Evolutionary conservation across 2,329 filamentous ascomycete genomes (phyloP), one percentile per base, ranked within the genome.

Genomic region (Raffaelea albimanens): DNA sequence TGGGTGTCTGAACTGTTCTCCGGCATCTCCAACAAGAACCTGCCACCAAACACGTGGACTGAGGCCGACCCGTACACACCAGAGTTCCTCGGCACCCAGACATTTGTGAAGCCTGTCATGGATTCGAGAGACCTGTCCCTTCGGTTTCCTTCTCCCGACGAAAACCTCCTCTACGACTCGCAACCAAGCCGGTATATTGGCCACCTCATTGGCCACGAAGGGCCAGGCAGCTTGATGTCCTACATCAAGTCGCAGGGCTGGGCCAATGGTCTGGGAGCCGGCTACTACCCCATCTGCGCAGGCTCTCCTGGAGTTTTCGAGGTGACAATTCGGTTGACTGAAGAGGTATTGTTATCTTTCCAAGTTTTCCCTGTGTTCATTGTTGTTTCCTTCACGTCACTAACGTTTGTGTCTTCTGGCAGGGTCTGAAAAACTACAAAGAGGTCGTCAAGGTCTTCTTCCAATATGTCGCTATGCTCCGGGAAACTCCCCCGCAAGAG

Each of bases 51-150:
- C 52, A 61, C 69, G 21, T 81, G 77, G 77, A 63, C 69, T 5
- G 64, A 70, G 2, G 72, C 73, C 52, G 62, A 67, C 14, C 75
- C 75, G 0, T 73, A 75, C 53, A 65, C 68, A 22, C 60, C 68
- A 33, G 67, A 67, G 13, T 69, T 76, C 40, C 65, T 81, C 2
- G 69, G 71, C 4, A 84, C 80, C 33, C 85, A 91, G 62, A 80
- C 86, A 45, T 95, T 91, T 61, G 87, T 86, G 22, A 95, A 93
- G 67, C 90, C 90, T 0, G 89, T 96, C 40, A 90, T 94, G 82
- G 88, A 96, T 54, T 83, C 81, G 18, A 77, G 87, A 48, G 82
- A 85, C 45, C 67, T 96, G 52, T 86, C 86, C 51, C 75, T 96
- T 41, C 82, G 78, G 52, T 95, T 96, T 61, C 83, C 87, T 1